phyloP scores from a whole-genome alignment of 2,329 filamentous ascomycete species.

The Paecilomyces fulvus region DNA sequence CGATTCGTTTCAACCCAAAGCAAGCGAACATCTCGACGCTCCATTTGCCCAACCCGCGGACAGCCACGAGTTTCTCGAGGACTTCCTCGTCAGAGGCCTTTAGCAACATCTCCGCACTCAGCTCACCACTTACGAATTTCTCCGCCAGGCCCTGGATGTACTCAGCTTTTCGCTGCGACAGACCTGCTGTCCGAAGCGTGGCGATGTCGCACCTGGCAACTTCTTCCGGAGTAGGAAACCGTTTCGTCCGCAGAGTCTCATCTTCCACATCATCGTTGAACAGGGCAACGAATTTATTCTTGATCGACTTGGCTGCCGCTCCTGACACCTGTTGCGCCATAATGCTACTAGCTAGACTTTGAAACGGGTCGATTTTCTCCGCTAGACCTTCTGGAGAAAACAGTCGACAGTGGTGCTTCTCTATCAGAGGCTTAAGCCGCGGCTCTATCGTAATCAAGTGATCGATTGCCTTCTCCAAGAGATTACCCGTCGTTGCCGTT shows the following conservation, averaged over 20 bases:
- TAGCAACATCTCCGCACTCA: constrained; percentile 67
- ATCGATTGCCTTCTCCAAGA: constrained; percentile 66
- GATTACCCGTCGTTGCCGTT: constrained; percentile 56
- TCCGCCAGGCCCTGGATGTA: constrained; percentile 80
- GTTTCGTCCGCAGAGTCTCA: constrained; percentile 10
- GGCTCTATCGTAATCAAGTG: constrained; percentile 67
- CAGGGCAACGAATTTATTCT: constrained; percentile 69
- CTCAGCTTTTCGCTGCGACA: constrained; percentile 92
- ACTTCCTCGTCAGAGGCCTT: constrained; percentile 79
- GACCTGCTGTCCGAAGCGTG: constrained; percentile 69
- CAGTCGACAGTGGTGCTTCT: constrained; percentile 64
- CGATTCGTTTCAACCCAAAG: constrained; percentile 88
- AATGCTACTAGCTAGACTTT: constrained; percentile 72
- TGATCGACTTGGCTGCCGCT: constrained; percentile 82
- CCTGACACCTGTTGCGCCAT: constrained; percentile 96
- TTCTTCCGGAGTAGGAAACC: constrained; percentile 68
- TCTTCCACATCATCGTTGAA: constrained; percentile 45
- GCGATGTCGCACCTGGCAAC: constrained; percentile 58
- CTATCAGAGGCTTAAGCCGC: constrained; percentile 62
- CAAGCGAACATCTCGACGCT: constrained; percentile 97
- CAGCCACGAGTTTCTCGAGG: constrained; percentile 70
- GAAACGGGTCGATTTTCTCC: constrained; percentile 82
- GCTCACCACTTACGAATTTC: constrained; percentile 67
- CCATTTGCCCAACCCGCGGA: constrained; percentile 82
- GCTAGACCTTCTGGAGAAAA: constrained; percentile 77